Evolutionary conservation across 208 protist species (phyloP).

Genomic region (Trypanosoma boissoni): DNA sequence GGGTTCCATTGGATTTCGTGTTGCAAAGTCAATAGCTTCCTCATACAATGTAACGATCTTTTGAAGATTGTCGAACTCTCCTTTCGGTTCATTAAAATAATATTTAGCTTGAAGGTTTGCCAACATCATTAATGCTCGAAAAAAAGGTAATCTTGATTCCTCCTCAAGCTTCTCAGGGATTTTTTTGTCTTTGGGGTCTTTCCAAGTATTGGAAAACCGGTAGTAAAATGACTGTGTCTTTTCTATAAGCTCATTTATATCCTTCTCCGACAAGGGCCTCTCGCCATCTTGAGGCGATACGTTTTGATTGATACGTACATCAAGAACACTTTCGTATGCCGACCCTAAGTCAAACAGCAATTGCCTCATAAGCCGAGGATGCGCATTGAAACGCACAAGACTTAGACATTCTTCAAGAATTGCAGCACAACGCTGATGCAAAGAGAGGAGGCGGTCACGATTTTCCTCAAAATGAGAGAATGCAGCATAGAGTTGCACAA

Average conservation of each 20-base stretch:
- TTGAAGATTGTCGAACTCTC: constrained; percentile 77
- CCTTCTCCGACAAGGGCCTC: constrained; percentile 60
- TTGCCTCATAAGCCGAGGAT: constrained; percentile 74
- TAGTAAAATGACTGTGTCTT: constrained; percentile 52
- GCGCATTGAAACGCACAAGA: constrained; percentile 87
- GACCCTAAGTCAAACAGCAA: constrained; percentile 81
- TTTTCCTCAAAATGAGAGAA: constrained; percentile 67
- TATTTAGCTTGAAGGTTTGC: constrained; percentile 62
- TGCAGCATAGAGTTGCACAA: constrained; percentile 51
- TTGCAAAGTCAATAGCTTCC: constrained; percentile 54
- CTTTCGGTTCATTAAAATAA: constrained; percentile 39
- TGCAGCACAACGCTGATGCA: constrained; percentile 66
- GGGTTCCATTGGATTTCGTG: constrained; percentile 36
- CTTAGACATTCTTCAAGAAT: constrained; percentile 64
- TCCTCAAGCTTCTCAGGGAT: constrained; percentile 55
- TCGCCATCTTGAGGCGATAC: constrained; percentile 30
- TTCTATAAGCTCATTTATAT: constrained; percentile 64
- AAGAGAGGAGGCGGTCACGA: constrained; percentile 55
- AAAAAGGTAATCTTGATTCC: constrained; percentile 76
- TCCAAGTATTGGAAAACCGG: constrained; percentile 80
- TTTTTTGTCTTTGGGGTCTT: constrained; percentile 36
- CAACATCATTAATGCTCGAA: constrained; percentile 65
- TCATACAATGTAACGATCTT: constrained; percentile 44
- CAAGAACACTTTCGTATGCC: constrained; percentile 66
- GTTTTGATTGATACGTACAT: constrained; percentile 66